These are phyloP conservation scores for Prunus yedoensis DNA, from an alignment of 331 rosid species.

Conservation along the genomic window DNA sequence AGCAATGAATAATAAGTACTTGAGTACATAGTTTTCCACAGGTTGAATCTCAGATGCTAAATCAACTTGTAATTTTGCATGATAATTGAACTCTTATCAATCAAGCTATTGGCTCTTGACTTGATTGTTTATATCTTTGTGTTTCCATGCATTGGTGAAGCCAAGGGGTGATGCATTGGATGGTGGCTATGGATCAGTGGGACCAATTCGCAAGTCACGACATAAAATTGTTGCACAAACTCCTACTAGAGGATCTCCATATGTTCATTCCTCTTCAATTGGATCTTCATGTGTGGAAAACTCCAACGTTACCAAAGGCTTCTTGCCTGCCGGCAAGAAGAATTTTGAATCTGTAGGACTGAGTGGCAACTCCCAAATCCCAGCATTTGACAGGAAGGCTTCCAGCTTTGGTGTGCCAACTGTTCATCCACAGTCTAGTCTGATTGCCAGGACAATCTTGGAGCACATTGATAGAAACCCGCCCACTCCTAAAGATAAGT, in stretches of 20 bases:
- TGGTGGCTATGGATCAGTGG: conserved; percentile 62
- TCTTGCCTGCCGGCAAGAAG: conserved; percentile 36
- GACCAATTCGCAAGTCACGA: conserved; percentile 68
- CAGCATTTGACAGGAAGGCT: conserved; percentile 32
- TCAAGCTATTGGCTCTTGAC: not conserved
- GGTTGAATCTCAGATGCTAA: not conserved
- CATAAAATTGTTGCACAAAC: conserved; percentile 46
- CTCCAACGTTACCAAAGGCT: conserved; percentile 36
- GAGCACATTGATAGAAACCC: conserved; percentile 74
- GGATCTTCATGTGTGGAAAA: conserved; percentile 37
- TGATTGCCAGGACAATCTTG: conserved; percentile 78
- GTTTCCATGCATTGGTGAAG: conserved; percentile 38
- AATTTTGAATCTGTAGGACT: conserved; percentile 41
- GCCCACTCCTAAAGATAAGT: conserved; percentile 75
- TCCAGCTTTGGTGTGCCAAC: conserved; percentile 41
- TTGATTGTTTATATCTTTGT: conserved; percentile 11
- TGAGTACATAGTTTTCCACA: not conserved
- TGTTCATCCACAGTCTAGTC: conserved; percentile 62
- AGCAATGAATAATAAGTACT: not conserved
- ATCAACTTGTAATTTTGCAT: not conserved
- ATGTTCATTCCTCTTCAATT: conserved; percentile 33
- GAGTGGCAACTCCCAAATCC: conserved; percentile 28
- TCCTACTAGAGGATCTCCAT: conserved; percentile 43
- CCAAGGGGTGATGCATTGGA: conserved; percentile 43
- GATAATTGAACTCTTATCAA: not conserved